Base-by-base conservation (phyloP, 371 early-diverging fungal genomes). In the Mortierella sp. region DNA sequence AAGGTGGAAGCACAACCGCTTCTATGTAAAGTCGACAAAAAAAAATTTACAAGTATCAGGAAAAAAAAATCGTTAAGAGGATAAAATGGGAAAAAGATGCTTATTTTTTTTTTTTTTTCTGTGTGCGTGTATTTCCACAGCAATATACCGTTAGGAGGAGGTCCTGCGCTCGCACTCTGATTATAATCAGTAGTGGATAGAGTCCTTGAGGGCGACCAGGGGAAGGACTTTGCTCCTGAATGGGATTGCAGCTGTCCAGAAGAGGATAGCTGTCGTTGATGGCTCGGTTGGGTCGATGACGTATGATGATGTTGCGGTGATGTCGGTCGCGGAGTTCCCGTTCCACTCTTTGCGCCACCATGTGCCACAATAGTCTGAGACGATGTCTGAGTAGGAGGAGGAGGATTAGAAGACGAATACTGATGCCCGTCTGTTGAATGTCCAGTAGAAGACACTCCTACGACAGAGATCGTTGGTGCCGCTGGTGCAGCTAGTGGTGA, bases 1-100 rank as follows among this genome's bases (percentile, higher is more conserved):
- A 73, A 3, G 64, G 24, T 9, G 68, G 68, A 12, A 73, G 49
- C 8, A 63, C 63, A 2, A 73, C 60, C 4, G 75, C 24, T 26
- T 67, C 75, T 73, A 53, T 19, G 19, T 11, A 46, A 23, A 5
- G 24, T 11, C 34, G 46, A 26, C 4, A 44, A 39, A 31, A 47
- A 23, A 3, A 48, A n/a, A n/a, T 30, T 12, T 28, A 32, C 32
- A 21, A 28, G 6, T 51, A 11, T 12, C 32, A 31, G 32, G 31
- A 34, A 19, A 17, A 21, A 32, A 52, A 19, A 17, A n/a, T 0
- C 11, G 15, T 30, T 1, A 9, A 17, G 11, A 28, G 11, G n/a
- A 11, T 2, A 12, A 6, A 14, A 27, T 15, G 30, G 4, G 32
- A 32, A 32, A 19, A 9, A 5, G 19, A 15, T 37, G n/a, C 24